Evolutionary conservation across 225 moss, liverwort and hornwort genomes (phyloP).

Genomic region (Bryoerythrophyllum caledonicum): DNA sequence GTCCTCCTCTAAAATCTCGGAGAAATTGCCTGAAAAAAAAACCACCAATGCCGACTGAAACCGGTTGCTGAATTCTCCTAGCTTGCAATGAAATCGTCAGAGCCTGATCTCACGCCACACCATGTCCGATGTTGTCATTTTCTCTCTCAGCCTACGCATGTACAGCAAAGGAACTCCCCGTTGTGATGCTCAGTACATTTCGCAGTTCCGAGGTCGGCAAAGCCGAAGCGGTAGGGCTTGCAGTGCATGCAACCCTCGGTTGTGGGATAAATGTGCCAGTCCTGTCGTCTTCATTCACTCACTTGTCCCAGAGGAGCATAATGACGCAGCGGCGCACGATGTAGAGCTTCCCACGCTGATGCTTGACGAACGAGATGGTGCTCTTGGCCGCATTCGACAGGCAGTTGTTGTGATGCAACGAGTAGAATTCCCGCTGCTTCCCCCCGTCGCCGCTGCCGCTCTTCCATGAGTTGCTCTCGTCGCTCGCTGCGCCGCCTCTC

Average conservation of each 20-base stretch:
- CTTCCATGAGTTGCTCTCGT: constrained; percentile 44
- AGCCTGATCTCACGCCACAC: constrained; percentile 13
- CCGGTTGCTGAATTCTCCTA: constrained; percentile 4
- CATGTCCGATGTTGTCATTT: not conserved
- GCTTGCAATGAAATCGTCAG: constrained; percentile 21
- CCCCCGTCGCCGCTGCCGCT: constrained; percentile 21
- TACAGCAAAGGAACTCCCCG: not conserved
- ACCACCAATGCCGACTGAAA: constrained; percentile 15
- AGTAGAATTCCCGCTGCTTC: constrained; percentile 39
- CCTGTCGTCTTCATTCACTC: constrained; percentile 24
- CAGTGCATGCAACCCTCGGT: not conserved
- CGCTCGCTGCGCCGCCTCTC: constrained; percentile 33
- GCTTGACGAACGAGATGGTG: constrained; percentile 51
- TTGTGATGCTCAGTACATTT: constrained; percentile 5
- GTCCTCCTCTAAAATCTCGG: constrained; percentile 13
- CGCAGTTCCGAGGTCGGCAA: not conserved
- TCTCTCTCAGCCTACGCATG: constrained; percentile 6
- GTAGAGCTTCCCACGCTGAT: constrained; percentile 75
- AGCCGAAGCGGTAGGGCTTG: not conserved
- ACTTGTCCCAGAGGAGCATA: constrained; percentile 67
- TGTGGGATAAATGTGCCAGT: not conserved
- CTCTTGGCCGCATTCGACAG: constrained; percentile 49
- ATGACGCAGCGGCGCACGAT: constrained; percentile 70
- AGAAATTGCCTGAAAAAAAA: constrained; percentile 9
- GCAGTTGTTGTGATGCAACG: constrained; percentile 50